Evolutionary conservation across 345 rosid species (phyloP).

Genomic region (Heritiera littoralis): DNA sequence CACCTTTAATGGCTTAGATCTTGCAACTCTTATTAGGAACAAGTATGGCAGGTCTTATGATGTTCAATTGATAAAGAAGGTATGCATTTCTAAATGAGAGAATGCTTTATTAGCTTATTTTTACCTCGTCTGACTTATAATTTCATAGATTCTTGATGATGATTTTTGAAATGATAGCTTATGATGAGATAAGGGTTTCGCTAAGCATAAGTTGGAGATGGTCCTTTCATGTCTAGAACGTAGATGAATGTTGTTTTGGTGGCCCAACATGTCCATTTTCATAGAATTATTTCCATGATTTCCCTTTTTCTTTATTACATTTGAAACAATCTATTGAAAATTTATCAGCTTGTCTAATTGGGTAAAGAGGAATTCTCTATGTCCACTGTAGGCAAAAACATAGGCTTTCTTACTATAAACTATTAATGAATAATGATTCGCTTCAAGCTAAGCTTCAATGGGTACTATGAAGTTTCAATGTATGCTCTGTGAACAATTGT

Average conservation of each 20-base stretch:
- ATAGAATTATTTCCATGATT: background rate
- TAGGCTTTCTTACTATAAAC: background rate
- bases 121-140: background rate
- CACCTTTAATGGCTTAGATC: conserved; percentile 81
- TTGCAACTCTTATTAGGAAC: conserved; percentile 89
- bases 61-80: conserved; percentile 93
- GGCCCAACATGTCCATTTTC: background rate
- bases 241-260: background rate
- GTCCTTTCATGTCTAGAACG: background rate
- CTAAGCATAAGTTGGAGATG: background rate
- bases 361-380: background rate
- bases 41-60: conserved; percentile 96
- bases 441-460: background rate
- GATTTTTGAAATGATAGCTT: conserved; percentile 17
- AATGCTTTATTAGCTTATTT: conserved; percentile 1
- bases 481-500: background rate
- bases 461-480: background rate
- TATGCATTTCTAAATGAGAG: conserved; percentile 26
- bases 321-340: background rate
- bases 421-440: background rate
- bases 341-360: background rate
- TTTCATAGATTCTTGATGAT: conserved; percentile 13
- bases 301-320: background rate
- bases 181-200: background rate
- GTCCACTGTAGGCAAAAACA: background rate